These are phyloP conservation scores for Beauveria asiatica DNA, from an alignment of 2,329 filamentous ascomycete species.

Conservation along the genomic window DNA sequence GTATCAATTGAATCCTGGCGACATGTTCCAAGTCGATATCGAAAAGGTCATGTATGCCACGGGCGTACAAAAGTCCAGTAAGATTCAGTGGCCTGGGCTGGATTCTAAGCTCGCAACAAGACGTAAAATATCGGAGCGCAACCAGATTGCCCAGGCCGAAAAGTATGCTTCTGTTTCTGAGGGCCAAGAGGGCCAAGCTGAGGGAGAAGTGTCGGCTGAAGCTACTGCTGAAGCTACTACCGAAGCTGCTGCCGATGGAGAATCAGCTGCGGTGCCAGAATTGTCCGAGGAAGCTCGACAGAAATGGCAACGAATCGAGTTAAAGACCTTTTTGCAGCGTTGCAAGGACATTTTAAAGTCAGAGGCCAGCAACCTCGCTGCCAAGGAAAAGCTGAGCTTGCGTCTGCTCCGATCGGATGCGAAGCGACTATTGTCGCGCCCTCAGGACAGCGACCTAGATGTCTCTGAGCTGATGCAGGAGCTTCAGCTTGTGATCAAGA, in stretches of 20 bases:
- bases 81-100: conserved; percentile 17
- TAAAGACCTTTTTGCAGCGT: neutral
- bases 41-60: conserved; percentile 85
- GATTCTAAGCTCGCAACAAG: conserved; percentile 20
- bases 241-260: conserved; percentile 15
- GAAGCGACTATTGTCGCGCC: conserved; percentile 46
- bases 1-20: conserved; percentile 91
- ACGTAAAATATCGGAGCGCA: conserved; percentile 20
- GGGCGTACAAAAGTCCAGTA: conserved; percentile 56
- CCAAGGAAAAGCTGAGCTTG: conserved; percentile 66
- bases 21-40: conserved; percentile 93
- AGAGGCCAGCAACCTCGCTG: conserved; percentile 29
- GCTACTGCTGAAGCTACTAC: conserved; percentile 10
- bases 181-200: neutral
- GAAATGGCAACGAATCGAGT: neutral
- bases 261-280: conserved; percentile 4
- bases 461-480: conserved; percentile 23
- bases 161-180: conserved; percentile 3
- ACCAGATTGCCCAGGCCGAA: conserved; percentile 9
- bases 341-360: conserved; percentile 13
- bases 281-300: neutral
- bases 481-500: conserved; percentile 26
- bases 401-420: conserved; percentile 62
- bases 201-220: neutral
- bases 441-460: conserved; percentile 23